Base-by-base conservation (phyloP, 192 early-diverging fungal genomes). In the Mortierella alpina region DNA sequence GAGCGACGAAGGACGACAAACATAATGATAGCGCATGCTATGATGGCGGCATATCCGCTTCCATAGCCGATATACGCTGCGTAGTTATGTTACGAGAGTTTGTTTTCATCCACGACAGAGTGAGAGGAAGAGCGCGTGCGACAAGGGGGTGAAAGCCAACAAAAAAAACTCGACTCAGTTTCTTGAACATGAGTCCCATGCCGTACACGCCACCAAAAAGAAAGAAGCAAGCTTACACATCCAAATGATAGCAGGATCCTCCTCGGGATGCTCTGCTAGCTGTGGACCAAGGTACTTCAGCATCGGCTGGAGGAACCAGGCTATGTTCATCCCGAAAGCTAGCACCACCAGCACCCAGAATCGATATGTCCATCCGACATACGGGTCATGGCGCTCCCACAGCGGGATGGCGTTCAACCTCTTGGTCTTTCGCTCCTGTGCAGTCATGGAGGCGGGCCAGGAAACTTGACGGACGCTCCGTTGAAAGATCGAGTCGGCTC, bases 351-450 rank as follows among this genome's bases (percentile, higher is more conserved):
- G 40, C 6, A 62, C 46, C 76, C 76, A 79, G 41, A 61, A 70
- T 39, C 53, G 56, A 52, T 46, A 42, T 4, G 69, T 71, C 8
- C 22, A 79, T 13, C 76, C 76, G 1, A 49, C 9, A 68, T 70
- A 79, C 11, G 68, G 68, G 47, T 79, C 76, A 40, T 72, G 70
- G 41, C 69, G 65, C n/a, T 79, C 76, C 76, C 76, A 79, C 0
- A 72, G 7, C 2, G 69, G 66, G n/a, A 72, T 66, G 17, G 63
- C 17, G 23, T 72, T 66, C 44, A 50, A 22, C 22, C 63, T 31
- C 22, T 59, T 79, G 39, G 8, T 13, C 1, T 12, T 51, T 2
- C 3, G 5, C 1, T 63, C 61, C 1, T 31, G 31, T 31, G 31
- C 31, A 31, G 31, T 31, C 31, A 31, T 31, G 31, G 31, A 31